Base-by-base conservation (phyloP, 1,284 basidiomycete species). In the Austroboletus novae-zelandiae region DNA sequence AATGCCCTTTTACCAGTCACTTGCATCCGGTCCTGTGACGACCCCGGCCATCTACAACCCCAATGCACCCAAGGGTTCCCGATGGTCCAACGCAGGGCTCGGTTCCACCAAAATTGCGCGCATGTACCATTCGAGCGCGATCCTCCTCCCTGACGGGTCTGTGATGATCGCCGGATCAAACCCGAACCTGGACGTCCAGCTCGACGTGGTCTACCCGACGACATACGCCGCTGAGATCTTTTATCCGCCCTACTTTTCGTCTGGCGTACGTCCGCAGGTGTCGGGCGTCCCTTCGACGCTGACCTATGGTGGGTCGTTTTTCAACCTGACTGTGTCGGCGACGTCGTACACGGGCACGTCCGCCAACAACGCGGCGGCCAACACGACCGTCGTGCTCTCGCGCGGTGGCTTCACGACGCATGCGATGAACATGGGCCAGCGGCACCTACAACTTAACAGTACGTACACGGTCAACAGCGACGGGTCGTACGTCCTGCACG, bases 341-440 rank as follows among this genome's bases (percentile, higher is more conserved):
- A 70, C 65, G 0, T 86, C 84, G 13, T 89, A 86, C 58, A 74
- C 78, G 5, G 86, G 88, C 17, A 40, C 14, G 13, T 74, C 83
- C 5, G 76, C 80, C 20, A 86, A 87, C 58, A 75, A 78, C 48
- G 87, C 86, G 4, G 87, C 86, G 13, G 80, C 83, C 50, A 86
- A 85, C 60, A 89, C 94, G 37, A 88, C 83, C 18, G 88, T 95
- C 17, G 82, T 86, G 50, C 71, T 98, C 57, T 77, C 91, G 54
- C 89, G 96, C 52, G 80, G 86, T 29, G 95, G 95, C 8, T 98
- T 94, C 76, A 92, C 91, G 1, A 98, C 94, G 0, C 95, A 98
- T 69, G 94, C 86, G 25, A 91, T 98, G 83, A 95, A 95, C 76
- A 94, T 93, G 89, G 90, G 90, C 20, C 90, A 92, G 67, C 80